Percentiles rank a stretch among this genome's conserved stretches.
These are phyloP conservation scores for Volvox carteri DNA, from an alignment of 163 green algal genomes.

Conservation along the genomic window DNA sequence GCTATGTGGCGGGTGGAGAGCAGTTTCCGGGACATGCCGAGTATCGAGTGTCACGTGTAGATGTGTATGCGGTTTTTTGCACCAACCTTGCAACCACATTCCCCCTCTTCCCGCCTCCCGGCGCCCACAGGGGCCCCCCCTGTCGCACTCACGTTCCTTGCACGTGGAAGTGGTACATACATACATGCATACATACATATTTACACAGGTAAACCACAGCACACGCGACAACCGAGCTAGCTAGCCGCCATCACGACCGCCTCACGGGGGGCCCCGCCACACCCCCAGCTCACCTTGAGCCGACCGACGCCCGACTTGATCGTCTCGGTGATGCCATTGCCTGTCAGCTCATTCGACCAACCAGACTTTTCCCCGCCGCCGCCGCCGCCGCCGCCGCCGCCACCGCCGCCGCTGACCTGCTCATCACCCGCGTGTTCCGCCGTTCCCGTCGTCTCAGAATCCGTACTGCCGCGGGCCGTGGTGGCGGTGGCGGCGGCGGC, in stretches of 20 bases:
- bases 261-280: too few species aligned
- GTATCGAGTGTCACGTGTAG: background rate
- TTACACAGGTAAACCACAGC: background rate
- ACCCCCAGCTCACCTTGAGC: constrained; percentile 45
- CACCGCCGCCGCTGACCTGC: background rate
- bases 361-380: background rate
- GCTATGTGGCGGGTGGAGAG: background rate
- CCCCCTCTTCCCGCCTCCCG: background rate
- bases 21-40: background rate
- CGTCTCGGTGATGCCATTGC: constrained; percentile 33
- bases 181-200: background rate
- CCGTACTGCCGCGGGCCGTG: constrained; percentile 1
- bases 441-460: background rate
- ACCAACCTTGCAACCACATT: too few species aligned
- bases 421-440: background rate
- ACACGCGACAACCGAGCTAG: too few species aligned
- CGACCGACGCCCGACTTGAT: constrained; percentile 40
- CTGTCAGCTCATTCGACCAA: background rate
- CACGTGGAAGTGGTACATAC: background rate
- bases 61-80: background rate
- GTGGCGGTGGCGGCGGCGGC: too few species aligned
- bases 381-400: constrained; percentile 6
- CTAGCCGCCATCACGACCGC: too few species aligned
- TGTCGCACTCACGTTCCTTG: background rate
- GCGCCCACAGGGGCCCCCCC: background rate